Percentiles rank a stretch among this genome's conserved stretches.
phyloP scores from a whole-genome alignment of 2,329 filamentous ascomycete genomes.

The Ophiostoma tasmaniense region DNA sequence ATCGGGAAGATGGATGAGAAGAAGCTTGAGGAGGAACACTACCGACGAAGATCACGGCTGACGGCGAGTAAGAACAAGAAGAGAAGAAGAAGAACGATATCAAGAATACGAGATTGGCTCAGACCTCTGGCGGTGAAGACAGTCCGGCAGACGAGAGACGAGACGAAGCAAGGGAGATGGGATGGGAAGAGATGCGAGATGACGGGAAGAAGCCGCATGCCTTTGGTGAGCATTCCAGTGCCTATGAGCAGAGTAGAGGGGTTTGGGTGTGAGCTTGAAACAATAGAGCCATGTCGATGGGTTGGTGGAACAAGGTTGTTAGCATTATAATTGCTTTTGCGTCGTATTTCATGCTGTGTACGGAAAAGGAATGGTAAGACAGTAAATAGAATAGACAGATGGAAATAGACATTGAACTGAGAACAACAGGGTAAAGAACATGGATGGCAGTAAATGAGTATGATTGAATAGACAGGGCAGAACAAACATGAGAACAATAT shows the following conservation, averaged over 20 bases:
- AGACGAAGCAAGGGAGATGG: not conserved
- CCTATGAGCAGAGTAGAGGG: not conserved
- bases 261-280: no score
- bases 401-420: not conserved
- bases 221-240: not conserved
- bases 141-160: not conserved
- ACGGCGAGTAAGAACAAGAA: no score
- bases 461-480: not conserved
- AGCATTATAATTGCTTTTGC: not conserved
- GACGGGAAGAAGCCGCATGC: not conserved
- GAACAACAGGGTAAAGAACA: not conserved
- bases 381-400: not conserved
- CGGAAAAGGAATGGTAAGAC: not conserved
- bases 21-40: not conserved
- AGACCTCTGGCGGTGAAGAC: not conserved
- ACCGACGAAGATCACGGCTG: not conserved
- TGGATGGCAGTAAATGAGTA: not conserved
- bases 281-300: no score
- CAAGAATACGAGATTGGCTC: not conserved
- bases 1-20: no score
- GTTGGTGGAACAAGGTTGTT: no score
- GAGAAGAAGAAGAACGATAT: not conserved
- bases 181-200: not conserved
- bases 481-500: not conserved
- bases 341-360: constrained; percentile 1